These are phyloP conservation scores for Wickerhamomyces bovis DNA, from an alignment of 805 yeast species.

Conservation along the genomic window DNA sequence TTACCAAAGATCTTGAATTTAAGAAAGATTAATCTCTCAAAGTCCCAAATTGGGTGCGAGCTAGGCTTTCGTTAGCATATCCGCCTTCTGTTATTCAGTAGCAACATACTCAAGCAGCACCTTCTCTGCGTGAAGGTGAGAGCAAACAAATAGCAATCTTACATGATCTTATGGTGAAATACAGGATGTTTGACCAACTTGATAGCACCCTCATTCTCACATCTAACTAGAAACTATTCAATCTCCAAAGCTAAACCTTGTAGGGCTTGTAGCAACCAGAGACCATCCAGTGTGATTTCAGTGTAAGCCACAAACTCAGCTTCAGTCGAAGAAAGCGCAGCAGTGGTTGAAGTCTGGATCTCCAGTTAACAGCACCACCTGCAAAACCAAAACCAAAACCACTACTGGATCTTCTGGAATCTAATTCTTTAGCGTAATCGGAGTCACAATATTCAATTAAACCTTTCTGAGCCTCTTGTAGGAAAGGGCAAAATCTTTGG, in stretches of 20 bases:
- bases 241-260: not conserved
- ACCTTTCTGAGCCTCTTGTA: not conserved
- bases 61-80: not conserved
- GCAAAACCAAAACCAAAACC: not conserved
- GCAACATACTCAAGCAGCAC: not conserved
- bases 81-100: not conserved
- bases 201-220: constrained; percentile 1
- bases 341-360: constrained; percentile 1
- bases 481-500: not conserved
- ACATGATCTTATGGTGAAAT: not conserved
- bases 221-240: not conserved
- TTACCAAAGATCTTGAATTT: too few species aligned
- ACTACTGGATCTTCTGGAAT: not conserved
- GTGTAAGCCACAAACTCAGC: constrained; percentile 4
- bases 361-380: constrained; percentile 1
- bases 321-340: constrained; percentile 4
- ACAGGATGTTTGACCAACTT: not conserved
- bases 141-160: not conserved
- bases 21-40: not conserved
- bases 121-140: not conserved
- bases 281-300: not conserved
- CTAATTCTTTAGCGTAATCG: not conserved
- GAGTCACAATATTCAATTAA: not conserved
- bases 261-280: constrained; percentile 1
- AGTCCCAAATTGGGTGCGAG: not conserved